These are phyloP conservation scores for Colletotrichum tanaceti DNA, from an alignment of 2,329 filamentous ascomycete genomes.

Conservation along the genomic window DNA sequence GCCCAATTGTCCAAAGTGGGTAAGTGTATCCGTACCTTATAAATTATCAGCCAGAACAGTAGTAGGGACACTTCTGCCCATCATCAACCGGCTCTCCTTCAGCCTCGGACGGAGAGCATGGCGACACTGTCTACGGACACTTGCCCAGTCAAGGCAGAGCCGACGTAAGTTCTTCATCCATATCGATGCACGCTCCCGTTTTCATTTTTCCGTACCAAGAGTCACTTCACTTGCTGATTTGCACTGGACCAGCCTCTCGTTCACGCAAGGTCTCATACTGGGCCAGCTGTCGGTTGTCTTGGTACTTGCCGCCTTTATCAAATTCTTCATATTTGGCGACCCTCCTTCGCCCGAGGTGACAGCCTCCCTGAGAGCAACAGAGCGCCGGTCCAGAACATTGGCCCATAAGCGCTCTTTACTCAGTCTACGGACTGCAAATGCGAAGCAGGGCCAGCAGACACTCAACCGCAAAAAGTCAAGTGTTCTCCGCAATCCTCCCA, in stretches of 20 bases:
- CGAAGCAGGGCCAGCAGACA: conserved; percentile 55
- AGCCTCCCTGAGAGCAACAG: conserved; percentile 78
- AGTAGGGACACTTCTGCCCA: too few relatives aligned
- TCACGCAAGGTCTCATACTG: conserved; percentile 92
- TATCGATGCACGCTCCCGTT: background rate
- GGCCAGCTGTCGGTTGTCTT: conserved; percentile 94
- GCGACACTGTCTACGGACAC: conserved; percentile 43
- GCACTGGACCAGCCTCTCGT: conserved; percentile 73
- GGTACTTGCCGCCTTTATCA: conserved; percentile 94
- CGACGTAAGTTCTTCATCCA: conserved; percentile 30
- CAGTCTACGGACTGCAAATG: conserved; percentile 64
- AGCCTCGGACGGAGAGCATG: conserved; percentile 17
- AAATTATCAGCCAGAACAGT: too few relatives aligned
- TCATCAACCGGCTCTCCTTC: background rate
- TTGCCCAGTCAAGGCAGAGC: conserved; percentile 49
- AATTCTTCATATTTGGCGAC: conserved; percentile 99
- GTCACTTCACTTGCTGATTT: background rate
- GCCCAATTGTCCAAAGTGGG: background rate
- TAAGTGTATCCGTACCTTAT: background rate
- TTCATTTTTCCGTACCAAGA: background rate
- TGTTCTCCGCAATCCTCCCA: conserved; percentile 77
- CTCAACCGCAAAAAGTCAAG: conserved; percentile 75
- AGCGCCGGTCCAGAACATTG: conserved; percentile 78
- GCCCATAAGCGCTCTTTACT: conserved; percentile 81
- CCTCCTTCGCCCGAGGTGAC: conserved; percentile 85